phyloP scores from a whole-genome alignment of 768 basidiomycete genomes.

The Trametes meyenii region DNA sequence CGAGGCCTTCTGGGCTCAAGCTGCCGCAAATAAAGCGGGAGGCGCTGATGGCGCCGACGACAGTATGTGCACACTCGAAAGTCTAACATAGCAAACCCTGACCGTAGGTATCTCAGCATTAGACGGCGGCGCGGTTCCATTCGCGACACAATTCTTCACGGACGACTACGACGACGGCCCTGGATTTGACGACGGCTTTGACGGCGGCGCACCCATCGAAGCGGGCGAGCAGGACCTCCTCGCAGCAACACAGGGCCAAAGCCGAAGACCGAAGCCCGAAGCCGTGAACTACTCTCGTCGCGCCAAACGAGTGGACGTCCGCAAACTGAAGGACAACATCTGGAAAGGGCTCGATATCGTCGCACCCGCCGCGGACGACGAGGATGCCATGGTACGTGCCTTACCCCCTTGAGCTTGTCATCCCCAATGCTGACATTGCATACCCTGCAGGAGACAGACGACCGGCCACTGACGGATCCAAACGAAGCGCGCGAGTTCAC shows the following conservation, averaged over 20 bases:
- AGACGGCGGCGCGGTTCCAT: conserved; percentile 68
- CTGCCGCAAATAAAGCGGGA: conserved; percentile 79
- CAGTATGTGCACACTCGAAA: conserved; percentile 45
- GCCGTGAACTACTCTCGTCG: conserved; percentile 92
- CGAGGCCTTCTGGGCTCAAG: conserved; percentile 96
- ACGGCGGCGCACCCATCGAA: conserved; percentile 44
- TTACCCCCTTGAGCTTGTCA: neutral
- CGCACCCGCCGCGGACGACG: conserved; percentile 45
- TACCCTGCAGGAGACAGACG: conserved; percentile 56
- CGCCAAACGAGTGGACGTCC: conserved; percentile 95
- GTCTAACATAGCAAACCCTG: neutral
- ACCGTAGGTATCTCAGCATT: conserved; percentile 32
- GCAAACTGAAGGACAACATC: conserved; percentile 96
- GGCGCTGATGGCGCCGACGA: conserved; percentile 63
- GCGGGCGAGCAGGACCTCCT: conserved; percentile 86
- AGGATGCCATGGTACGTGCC: conserved; percentile 31
- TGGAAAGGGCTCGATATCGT: conserved; percentile 92
- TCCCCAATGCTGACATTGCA: neutral
- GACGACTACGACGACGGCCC: conserved; percentile 76
- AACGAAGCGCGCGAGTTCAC: conserved; percentile 70
- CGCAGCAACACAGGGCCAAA: conserved; percentile 74
- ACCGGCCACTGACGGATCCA: conserved; percentile 58
- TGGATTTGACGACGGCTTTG: conserved; percentile 66
- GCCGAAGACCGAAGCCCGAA: conserved; percentile 82
- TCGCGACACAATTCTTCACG: conserved; percentile 97